Base-by-base conservation (phyloP, 805 yeast genomes). In the Metschnikowia baotianmanensis region DNA sequence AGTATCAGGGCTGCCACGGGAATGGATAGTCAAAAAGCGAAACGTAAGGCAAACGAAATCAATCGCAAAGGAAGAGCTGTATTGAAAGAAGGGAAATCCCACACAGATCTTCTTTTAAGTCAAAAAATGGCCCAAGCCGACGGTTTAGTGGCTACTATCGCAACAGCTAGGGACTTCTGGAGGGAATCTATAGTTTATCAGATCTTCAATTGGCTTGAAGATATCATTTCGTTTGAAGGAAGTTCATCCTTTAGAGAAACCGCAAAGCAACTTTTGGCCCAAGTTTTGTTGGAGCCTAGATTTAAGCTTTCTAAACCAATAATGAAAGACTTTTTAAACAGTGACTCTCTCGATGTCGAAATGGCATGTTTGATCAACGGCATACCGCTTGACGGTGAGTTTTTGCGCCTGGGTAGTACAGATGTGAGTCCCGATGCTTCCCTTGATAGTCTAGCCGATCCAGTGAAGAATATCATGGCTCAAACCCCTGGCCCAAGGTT, bases 91-190 rank as follows among this genome's bases (percentile, higher is more conserved):
- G 57, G 72, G 0, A 31, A 48, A 0, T 31, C 45, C 5, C 51
- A 52, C 17, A 20, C 38, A 1, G 53, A 53, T 11, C 47, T 69
- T 5, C 52, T 69, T 5, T 54, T 55, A 6, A 59, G 69, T 4
- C 69, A 69, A 34, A 60, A 60, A 30, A 56, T 58, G 7, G 74
- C 75, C 1, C 74, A 70, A 45, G 55, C 57, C 0, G 70, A 67
- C 37, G 82, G 83, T 0, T 65, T 83, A 36, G 76, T 79, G 9
- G 80, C 83, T 0, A 69, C 83, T 1, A 67, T 83, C 15, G 61
- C 70, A 13, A 66, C 78, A 4, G 69, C 74, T 32, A 56, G 77
- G 25, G 86, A 80, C 46, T 72, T 65, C 41, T 48, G 65, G 25
- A 72, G 78, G 45, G 80, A 79, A 43, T 67, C 66, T 30, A 55